These are phyloP conservation scores for Spathaspora sp. DNA, from an alignment of 1,139 yeast genomes.

Conservation along the genomic window DNA sequence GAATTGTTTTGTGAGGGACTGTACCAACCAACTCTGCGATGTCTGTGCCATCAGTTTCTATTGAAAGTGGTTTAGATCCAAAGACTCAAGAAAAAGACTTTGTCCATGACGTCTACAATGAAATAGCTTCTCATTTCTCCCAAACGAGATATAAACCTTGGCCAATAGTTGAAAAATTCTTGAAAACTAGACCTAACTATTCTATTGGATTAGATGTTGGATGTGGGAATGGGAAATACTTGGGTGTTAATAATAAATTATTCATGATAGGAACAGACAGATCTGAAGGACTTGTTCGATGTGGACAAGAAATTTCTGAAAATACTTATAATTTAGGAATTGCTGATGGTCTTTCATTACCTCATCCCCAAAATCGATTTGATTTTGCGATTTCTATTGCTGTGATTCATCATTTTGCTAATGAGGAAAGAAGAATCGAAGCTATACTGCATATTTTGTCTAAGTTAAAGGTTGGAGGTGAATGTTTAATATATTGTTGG, in stretches of 20 bases:
- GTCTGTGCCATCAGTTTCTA: conserved; percentile 30
- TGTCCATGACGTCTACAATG: conserved; percentile 89
- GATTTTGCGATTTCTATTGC: conserved; percentile 96
- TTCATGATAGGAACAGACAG: conserved; percentile 81
- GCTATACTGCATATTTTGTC: conserved; percentile 71
- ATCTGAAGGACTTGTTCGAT: conserved; percentile 70
- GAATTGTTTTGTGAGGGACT: too few species aligned
- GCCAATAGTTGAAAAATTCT: conserved; percentile 86
- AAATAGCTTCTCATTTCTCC: conserved; percentile 90
- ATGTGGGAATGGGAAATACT: conserved; percentile 94
- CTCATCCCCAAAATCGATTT: conserved; percentile 58
- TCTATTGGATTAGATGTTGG: conserved; percentile 72
- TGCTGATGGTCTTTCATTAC: conserved; percentile 75
- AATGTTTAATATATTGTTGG: conserved; percentile 88
- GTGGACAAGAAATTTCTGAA: conserved; percentile 57
- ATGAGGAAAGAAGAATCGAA: conserved; percentile 68
- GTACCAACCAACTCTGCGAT: background rate
- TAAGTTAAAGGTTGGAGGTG: conserved; percentile 59
- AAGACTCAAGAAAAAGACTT: conserved; percentile 65
- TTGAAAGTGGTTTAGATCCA: conserved; percentile 39
- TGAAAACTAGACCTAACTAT: conserved; percentile 35
- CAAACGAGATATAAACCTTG: conserved; percentile 94
- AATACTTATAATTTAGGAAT: conserved; percentile 46
- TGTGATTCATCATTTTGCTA: conserved; percentile 94
- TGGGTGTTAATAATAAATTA: conserved; percentile 66